Percentiles rank a stretch among this genome's conserved stretches.
Evolutionary conservation across 140 eudicot genomes (phyloP).

Genomic region (Cichorium intybus): DNA sequence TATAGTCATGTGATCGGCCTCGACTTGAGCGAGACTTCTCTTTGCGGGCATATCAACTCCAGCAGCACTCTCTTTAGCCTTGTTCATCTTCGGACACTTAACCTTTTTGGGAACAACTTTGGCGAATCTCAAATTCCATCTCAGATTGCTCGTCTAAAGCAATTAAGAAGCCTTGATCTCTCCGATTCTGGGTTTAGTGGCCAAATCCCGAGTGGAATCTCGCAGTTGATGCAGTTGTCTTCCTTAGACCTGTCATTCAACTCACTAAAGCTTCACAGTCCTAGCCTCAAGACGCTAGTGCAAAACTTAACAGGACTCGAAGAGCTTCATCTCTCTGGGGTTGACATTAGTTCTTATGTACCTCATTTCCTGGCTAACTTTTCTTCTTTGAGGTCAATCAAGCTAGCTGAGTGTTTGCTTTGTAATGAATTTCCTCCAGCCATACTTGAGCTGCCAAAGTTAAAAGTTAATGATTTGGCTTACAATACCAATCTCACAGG

Average conservation of each 20-base stretch:
- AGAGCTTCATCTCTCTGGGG: neutral
- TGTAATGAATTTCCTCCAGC: too few species aligned
- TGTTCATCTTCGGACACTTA: constrained; percentile 21
- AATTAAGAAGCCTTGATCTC: constrained; percentile 18
- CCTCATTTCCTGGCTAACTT: constrained; percentile 20
- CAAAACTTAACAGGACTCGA: constrained; percentile 11
- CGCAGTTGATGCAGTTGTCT: constrained; percentile 1
- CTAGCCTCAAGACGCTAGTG: neutral
- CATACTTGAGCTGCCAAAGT: too few species aligned
- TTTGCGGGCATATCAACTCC: constrained; percentile 13
- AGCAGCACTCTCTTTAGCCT: constrained; percentile 18
- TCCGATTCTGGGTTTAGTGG: constrained; percentile 12
- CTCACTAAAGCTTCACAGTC: constrained; percentile 10
- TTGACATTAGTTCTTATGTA: constrained; percentile 10
- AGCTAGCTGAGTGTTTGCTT: too few species aligned
- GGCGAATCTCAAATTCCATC: constrained; percentile 14
- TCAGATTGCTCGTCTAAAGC: constrained; percentile 1
- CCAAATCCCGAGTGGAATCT: constrained; percentile 18
- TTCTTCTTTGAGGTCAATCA: constrained; percentile 8
- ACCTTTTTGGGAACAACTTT: constrained; percentile 21
- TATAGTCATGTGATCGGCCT: constrained; percentile 18
- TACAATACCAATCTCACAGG: neutral
- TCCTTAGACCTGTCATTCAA: constrained; percentile 17
- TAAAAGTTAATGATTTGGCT: neutral
- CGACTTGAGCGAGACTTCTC: constrained; percentile 23